Percentiles rank a stretch among this genome's conserved stretches.
phyloP scores from a whole-genome alignment of 495 filamentous ascomycete species.

The Hypoxylon rickii region DNA sequence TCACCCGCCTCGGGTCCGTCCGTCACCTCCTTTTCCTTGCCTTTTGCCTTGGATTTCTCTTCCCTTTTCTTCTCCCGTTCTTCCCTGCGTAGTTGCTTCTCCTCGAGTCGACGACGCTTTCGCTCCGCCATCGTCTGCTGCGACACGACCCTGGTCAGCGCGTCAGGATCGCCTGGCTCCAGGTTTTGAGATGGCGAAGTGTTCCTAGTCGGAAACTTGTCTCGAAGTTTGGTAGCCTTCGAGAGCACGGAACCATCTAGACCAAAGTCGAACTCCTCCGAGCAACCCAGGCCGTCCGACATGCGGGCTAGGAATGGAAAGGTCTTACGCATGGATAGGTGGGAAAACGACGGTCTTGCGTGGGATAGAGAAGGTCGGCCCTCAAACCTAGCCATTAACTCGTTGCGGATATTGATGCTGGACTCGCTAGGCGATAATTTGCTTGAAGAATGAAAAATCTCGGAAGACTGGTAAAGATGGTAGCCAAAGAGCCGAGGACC shows the following conservation, averaged over 20 bases:
- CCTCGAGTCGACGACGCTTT: slow-evolving; percentile 55
- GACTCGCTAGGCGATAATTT: slow-evolving; percentile 2
- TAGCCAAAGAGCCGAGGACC: slow-evolving; percentile 21
- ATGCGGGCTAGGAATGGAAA: slow-evolving; percentile 24
- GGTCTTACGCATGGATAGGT: slow-evolving; percentile 10
- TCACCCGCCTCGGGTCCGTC: slow-evolving; percentile 1
- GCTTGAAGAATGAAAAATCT: slow-evolving; percentile 8
- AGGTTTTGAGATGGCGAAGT: neutral
- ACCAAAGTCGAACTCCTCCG: slow-evolving; percentile 26
- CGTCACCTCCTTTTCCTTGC: neutral
- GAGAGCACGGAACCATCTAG: slow-evolving; percentile 32
- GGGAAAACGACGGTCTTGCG: neutral
- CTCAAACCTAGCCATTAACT: slow-evolving; percentile 5
- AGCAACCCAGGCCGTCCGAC: slow-evolving; percentile 10
- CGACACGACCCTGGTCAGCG: slow-evolving; percentile 41
- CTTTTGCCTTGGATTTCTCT: slow-evolving; percentile 27
- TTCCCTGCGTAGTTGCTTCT: slow-evolving; percentile 26
- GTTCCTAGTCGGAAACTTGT: neutral
- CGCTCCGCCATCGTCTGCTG: slow-evolving; percentile 83
- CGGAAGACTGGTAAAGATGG: slow-evolving; percentile 21
- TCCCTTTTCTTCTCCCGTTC: slow-evolving; percentile 21
- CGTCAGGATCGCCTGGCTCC: slow-evolving; percentile 8
- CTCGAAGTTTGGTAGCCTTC: slow-evolving; percentile 15
- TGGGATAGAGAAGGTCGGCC: slow-evolving; percentile 1
- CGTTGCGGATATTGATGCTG: slow-evolving; percentile 7